Evolutionary conservation across 2,329 filamentous ascomycete genomes (phyloP).

Genomic region (Stachybotrys chlorohalonatus): DNA sequence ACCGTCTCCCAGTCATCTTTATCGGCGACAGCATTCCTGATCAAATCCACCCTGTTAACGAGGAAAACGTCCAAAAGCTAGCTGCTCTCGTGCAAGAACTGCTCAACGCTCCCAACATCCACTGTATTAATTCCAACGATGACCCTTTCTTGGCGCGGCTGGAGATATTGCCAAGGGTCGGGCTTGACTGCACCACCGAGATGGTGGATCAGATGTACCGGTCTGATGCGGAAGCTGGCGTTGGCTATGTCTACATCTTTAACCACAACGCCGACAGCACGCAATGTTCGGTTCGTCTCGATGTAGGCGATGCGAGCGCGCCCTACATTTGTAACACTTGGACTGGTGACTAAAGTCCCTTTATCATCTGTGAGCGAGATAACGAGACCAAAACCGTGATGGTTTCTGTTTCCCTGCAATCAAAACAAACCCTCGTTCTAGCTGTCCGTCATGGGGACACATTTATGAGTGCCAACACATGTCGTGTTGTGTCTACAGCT

Average conservation of each 20-base stretch:
- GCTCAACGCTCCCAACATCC: neutral
- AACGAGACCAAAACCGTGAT: neutral
- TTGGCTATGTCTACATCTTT: neutral
- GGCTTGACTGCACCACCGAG: neutral
- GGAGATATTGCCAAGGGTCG: neutral
- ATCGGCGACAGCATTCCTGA: slow-evolving; percentile 1
- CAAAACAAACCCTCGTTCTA: neutral
- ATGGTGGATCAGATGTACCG: neutral
- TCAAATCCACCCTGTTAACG: neutral
- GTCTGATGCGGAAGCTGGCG: neutral
- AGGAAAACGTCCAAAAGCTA: neutral
- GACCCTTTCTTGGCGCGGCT: neutral
- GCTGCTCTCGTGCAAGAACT: neutral
- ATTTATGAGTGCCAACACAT: neutral
- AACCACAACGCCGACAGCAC: neutral
- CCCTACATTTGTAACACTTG: neutral
- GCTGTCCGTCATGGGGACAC: neutral
- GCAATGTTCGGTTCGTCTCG: neutral
- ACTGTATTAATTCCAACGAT: neutral
- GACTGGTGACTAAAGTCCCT: neutral
- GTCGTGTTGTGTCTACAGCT: neutral
- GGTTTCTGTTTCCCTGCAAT: neutral
- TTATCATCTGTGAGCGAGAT: neutral
- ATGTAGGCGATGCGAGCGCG: neutral
- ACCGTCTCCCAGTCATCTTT: slow-evolving; percentile 33